Evolutionary conservation across 495 filamentous ascomycete genomes (phyloP), one percentile per base, ranked within the genome.

Genomic region (Penicillium cosmopolitanum): DNA sequence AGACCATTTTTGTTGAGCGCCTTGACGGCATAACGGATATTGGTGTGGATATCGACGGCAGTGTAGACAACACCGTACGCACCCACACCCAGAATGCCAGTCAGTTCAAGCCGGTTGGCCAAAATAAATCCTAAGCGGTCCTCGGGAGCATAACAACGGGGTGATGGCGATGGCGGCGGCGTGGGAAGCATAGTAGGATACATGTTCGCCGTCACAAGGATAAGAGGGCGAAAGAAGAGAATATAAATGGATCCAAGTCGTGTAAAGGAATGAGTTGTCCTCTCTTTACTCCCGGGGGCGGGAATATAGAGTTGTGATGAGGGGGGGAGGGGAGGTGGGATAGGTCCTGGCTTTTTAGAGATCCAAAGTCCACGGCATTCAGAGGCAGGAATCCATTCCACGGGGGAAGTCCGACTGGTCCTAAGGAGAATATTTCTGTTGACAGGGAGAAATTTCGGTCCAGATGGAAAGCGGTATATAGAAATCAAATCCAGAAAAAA

Each of bases 61-160:
- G 89, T 90, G 77, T 98, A 97, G 13, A 98, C 96, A 25, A 97
- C 93, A 46, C 95, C 95, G 77, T 98, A 98, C 56, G 95, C 95
- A 56, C 95, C 95, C 48, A 95, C 88, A 52, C 95, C 95, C 57
- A 98, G 84, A 68, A 98, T 91, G 58, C 85, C 81, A 51, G 87
- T 91, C 60, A 97, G 82, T 75, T 92, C 89, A 60, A 96, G 81
- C 67, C 91, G 87, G 73, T 87, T 85, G 70, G 89, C 93, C 62
- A 97, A 79, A 61, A 96, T 81, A 57, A 89, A 84, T 75, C 93
- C 93, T 80, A 97, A 74, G 64, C 93, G 88, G 70, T 95, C 90
- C 82, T 96, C 91, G 44, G 93, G 91, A 46, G 80, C 71, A 75
- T 77, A 81, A 53, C 77, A 78, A 63, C 77, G 80, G 70, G 76